Conservation (phyloP, 768 basidiomycete genomes). For the Lactarius sp. region DNA sequence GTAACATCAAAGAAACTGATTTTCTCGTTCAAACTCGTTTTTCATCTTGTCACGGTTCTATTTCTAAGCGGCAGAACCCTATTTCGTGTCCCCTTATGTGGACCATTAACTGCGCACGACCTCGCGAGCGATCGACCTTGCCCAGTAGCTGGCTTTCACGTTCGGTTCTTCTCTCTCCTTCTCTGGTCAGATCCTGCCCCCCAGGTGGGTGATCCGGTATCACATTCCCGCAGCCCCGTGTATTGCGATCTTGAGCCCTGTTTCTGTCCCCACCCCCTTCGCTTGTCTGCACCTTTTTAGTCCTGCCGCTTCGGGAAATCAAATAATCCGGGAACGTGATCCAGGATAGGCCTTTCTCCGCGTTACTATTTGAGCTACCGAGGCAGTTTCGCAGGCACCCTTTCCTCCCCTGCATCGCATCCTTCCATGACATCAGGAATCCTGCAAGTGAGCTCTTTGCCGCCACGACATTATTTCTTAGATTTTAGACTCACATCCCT, state of each 20-base stretch:
- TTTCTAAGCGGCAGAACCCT: conserved; percentile 16
- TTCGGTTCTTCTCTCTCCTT: neutral
- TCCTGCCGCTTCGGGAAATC: conserved; percentile 24
- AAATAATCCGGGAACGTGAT: conserved; percentile 25
- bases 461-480: neutral
- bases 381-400: conserved; percentile 25
- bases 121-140: conserved; percentile 15
- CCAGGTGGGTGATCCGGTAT: conserved; percentile 17
- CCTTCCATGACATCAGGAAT: conserved; percentile 34
- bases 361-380: conserved; percentile 22
- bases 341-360: conserved; percentile 15
- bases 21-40: conserved; percentile 11
- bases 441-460: conserved; percentile 29
- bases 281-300: conserved; percentile 6
- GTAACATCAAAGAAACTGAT: conserved; percentile 16
- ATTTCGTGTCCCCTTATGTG: conserved; percentile 15
- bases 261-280: conserved; percentile 10
- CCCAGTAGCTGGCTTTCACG: neutral
- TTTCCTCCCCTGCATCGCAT: conserved; percentile 21
- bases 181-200: neutral
- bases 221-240: conserved; percentile 13
- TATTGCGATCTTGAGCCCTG: conserved; percentile 17
- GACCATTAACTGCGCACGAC: conserved; percentile 2
- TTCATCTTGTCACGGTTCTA: neutral
- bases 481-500: neutral